Base-by-base conservation (phyloP, 192 early-diverging fungal species). In the Mortierella claussenii region DNA sequence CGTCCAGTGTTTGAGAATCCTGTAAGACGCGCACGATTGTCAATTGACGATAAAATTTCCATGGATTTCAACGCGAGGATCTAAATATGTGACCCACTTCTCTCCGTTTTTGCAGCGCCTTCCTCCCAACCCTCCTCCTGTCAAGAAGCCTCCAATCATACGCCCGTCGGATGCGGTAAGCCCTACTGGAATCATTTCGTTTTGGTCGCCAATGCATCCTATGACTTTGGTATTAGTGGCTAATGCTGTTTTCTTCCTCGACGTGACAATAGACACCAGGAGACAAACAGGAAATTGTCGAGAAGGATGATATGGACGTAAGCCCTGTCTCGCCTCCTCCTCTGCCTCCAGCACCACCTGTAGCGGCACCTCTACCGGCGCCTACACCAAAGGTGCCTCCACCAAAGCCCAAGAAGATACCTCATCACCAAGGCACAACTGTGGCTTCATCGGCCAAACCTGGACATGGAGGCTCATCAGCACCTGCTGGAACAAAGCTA, bases 1-100 rank as follows among this genome's bases (percentile, higher is more conserved):
- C 73, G 73, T 15, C 64, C 73, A 7, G 73, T 76, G 4, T 76
- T 67, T 66, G 73, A 76, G 65, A 66, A 62, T 24, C 63, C 64
- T 37, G 73, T 76, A 76, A 31, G 55, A 5, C 40, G 27, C 40
- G 27, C 24, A 13, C 24, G 12, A 18, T 20, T 42, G 9, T 28
- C 47, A 20, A 28, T 51, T n/a, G n/a, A n/a, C n/a, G n/a, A n/a
- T n/a, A n/a, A n/a, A n/a, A n/a, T n/a, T n/a, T n/a, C n/a, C n/a
- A n/a, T n/a, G n/a, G n/a, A n/a, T n/a, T n/a, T n/a, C n/a, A n/a
- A n/a, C n/a, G n/a, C n/a, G n/a, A n/a, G n/a, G n/a, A n/a, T n/a
- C n/a, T n/a, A n/a, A n/a, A n/a, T n/a, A n/a, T n/a, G n/a, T n/a
- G n/a, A n/a, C n/a, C 33, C 51, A 0, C 26, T 51, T 54, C 21